Evolutionary conservation across 106 monocot species (phyloP), one percentile per base, ranked within the genome.

Genomic region (Dioscorea dumetorum): DNA sequence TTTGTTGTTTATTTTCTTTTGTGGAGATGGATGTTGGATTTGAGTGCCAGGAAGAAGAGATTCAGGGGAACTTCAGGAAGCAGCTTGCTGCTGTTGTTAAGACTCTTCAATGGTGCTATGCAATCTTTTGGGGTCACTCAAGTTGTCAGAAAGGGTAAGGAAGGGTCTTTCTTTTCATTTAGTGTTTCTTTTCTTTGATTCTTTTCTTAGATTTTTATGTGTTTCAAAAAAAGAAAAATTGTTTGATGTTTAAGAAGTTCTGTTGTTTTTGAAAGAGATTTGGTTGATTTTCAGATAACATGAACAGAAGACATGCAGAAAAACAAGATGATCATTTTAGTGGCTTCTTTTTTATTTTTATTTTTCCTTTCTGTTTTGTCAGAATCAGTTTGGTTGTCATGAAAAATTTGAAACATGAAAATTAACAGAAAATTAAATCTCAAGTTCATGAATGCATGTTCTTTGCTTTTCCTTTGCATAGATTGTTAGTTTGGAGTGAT

Each of bases 51-150:
- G 80, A 83, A 20, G 76, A 60, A 6, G 15, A 58, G 23, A 70
- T 48, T 10, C 73, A 67, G 75, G 72, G 74, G 50, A 52, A 60
- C 14, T 58, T 95, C 9, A 81, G 70, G 67, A 79, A 50, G 32
- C 87, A 85, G 56, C 87, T 95, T 66, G 87, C 91, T 49, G 91
- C 85, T 33, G 66, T 81, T 24, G 79, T 88, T 2, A 85, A 79
- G 63, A 77, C 67, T 57, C 77, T 88, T 21, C 85, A 86, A 59
- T 95, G 94, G 94, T 91, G 78, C 53, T 91, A 95, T 75, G 94
- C 83, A 22, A 83, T 95, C 50, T 91, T 95, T 75, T 95, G 94
- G 91, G 73, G 79, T 23, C 28, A 62, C 35, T 88, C 94, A 48
- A 60, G 50, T n/a, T 63, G 62, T 10, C 78, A 81, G 24, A 69